Evolutionary conservation across 768 basidiomycete genomes (phyloP).

Genomic region (Erythrobasidium yunnanense): DNA sequence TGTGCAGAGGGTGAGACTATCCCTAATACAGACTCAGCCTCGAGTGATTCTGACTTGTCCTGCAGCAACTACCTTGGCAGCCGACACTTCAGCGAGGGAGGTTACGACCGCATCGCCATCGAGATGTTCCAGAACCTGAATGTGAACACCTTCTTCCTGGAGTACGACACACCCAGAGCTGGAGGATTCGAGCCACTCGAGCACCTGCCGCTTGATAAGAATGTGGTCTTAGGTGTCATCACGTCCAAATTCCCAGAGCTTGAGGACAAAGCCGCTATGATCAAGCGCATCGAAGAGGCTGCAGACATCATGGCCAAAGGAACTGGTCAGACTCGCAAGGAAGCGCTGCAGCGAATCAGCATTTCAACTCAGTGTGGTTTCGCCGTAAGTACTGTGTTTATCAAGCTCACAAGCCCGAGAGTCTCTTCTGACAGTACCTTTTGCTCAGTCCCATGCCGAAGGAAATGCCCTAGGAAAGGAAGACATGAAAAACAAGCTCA

Average conservation of each 20-base stretch:
- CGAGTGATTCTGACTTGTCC: neutral
- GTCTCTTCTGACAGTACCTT: neutral
- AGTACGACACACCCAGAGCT: constrained; percentile 39
- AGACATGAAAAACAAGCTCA: constrained; percentile 28
- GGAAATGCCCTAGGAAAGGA: constrained; percentile 21
- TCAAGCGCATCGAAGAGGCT: constrained; percentile 50
- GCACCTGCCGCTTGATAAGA: constrained; percentile 36
- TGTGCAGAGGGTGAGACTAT: constrained; percentile 37
- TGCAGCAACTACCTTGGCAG: constrained; percentile 31
- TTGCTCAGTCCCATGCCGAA: neutral
- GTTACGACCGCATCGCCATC: constrained; percentile 40
- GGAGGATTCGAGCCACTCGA: constrained; percentile 34
- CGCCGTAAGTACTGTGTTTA: constrained; percentile 50
- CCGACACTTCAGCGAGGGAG: constrained; percentile 36
- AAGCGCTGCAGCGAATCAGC: constrained; percentile 51
- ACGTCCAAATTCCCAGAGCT: constrained; percentile 43
- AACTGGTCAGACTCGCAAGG: constrained; percentile 45
- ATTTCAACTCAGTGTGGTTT: constrained; percentile 59
- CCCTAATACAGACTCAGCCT: neutral
- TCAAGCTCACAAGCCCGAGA: neutral
- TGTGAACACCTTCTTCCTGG: constrained; percentile 36
- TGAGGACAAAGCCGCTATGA: constrained; percentile 49
- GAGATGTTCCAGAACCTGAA: constrained; percentile 38
- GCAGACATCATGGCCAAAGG: constrained; percentile 48
- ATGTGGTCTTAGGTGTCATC: constrained; percentile 38